Evolutionary conservation across 129 eudicot species (phyloP).

Genomic region (Centrapalus pauciflorus): DNA sequence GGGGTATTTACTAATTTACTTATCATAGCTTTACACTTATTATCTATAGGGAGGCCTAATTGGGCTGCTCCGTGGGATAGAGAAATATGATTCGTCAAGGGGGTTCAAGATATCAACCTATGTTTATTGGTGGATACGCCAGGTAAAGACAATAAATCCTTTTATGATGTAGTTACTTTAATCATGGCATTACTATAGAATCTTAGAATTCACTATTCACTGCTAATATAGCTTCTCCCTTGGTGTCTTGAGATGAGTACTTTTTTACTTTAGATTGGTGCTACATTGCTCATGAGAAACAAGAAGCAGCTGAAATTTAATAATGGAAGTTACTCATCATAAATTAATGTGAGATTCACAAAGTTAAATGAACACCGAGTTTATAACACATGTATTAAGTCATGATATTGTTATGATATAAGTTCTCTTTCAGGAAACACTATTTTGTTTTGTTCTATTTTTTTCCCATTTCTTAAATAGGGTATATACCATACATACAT

Average conservation of each 20-base stretch:
- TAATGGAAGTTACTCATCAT: neutral
- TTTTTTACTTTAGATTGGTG: neutral
- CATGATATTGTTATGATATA: neutral
- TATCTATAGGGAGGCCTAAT: constrained; percentile 77
- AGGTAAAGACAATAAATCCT: constrained; percentile 42
- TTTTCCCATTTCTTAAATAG: neutral
- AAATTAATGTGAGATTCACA: neutral
- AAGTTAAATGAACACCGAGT: neutral
- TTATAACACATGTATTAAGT: neutral
- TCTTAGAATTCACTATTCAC: neutral
- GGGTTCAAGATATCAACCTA: constrained; percentile 94
- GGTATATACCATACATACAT: neutral
- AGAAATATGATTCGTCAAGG: constrained; percentile 94
- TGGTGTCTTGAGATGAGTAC: neutral
- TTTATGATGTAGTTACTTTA: neutral
- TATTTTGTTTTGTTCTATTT: too few relatives aligned
- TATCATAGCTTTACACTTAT: neutral
- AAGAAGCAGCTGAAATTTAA: neutral
- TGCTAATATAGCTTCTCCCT: neutral
- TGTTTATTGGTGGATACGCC: constrained; percentile 99
- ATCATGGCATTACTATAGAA: constrained; percentile 1
- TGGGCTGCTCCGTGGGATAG: constrained; percentile 90
- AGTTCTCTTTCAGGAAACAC: neutral
- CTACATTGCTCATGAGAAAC: neutral
- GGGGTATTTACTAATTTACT: too few relatives aligned